These are phyloP conservation scores for Suillus subaureus DNA, from an alignment of 768 basidiomycete genomes.

Conservation along the genomic window DNA sequence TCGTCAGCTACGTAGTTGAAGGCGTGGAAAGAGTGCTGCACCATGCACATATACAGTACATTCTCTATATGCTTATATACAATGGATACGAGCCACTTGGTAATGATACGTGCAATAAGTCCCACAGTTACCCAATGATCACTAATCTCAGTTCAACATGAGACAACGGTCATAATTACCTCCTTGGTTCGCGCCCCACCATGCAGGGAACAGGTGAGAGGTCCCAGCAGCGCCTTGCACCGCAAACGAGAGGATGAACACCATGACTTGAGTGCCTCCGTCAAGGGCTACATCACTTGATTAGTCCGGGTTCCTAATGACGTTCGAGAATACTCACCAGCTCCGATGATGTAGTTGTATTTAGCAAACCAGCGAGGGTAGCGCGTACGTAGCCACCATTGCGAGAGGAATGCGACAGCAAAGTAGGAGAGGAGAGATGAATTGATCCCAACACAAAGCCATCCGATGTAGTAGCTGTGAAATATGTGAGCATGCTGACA, in stretches of 20 bases:
- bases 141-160: slow-evolving; percentile 16
- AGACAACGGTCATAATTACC: slow-evolving; percentile 40
- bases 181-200: slow-evolving; percentile 61
- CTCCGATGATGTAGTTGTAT: slow-evolving; percentile 70
- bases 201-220: slow-evolving; percentile 52
- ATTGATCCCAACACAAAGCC: slow-evolving; percentile 56
- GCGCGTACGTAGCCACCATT: slow-evolving; percentile 57
- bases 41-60: not conserved
- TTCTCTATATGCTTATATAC: not conserved
- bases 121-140: not conserved
- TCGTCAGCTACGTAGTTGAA: not conserved
- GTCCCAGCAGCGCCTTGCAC: slow-evolving; percentile 54
- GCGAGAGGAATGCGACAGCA: slow-evolving; percentile 57
- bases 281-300: slow-evolving; percentile 31
- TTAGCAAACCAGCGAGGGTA: slow-evolving; percentile 68
- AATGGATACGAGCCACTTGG: not conserved
- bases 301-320: slow-evolving; percentile 3
- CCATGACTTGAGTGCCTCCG: slow-evolving; percentile 52
- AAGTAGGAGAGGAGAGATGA: slow-evolving; percentile 51
- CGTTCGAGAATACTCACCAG: slow-evolving; percentile 36
- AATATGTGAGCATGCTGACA: slow-evolving; percentile 6
- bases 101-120: not conserved
- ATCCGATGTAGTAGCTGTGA: slow-evolving; percentile 40
- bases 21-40: not conserved
- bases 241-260: slow-evolving; percentile 51